Evolutionary conservation across 148 eudicot genomes (phyloP).

Genomic region (Fallopia convolvulus): DNA sequence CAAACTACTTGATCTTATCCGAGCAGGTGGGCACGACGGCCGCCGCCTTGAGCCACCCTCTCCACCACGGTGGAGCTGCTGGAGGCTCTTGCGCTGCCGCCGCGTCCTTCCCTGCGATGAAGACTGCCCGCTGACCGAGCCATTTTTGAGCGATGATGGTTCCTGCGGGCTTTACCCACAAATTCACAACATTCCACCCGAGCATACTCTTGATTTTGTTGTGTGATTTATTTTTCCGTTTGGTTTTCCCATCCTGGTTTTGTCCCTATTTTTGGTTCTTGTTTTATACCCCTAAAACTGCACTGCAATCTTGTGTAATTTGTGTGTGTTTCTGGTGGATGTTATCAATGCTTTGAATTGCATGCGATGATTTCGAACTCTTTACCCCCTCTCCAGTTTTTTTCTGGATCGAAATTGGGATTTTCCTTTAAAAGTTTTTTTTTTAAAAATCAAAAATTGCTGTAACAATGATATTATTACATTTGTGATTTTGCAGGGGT

Average conservation of each 20-base stretch:
- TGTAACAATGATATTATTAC: background rate
- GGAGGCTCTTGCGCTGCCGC: constrained; percentile 2
- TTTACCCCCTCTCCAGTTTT: background rate
- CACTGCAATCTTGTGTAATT: background rate
- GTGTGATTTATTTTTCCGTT: background rate
- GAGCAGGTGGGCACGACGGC: constrained; percentile 6
- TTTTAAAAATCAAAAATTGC: too few species aligned
- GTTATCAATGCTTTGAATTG: background rate
- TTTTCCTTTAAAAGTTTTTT: too few species aligned
- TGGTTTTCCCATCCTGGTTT: background rate
- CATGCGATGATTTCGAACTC: background rate
- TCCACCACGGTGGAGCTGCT: background rate
- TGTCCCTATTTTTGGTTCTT: background rate
- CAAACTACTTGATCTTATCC: constrained; percentile 13
- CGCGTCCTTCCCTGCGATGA: constrained; percentile 11
- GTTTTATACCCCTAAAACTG: background rate
- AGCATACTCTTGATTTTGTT: background rate
- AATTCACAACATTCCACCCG: background rate
- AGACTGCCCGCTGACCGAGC: constrained; percentile 15
- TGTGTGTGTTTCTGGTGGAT: background rate
- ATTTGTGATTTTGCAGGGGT: background rate
- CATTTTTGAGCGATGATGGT: constrained; percentile 3
- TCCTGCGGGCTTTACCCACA: constrained; percentile 2
- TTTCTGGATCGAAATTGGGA: too few species aligned
- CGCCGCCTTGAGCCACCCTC: constrained; percentile 6